Evolutionary conservation across 2,329 filamentous ascomycete species (phyloP).

Genomic region (Sporothrix curviconia): DNA sequence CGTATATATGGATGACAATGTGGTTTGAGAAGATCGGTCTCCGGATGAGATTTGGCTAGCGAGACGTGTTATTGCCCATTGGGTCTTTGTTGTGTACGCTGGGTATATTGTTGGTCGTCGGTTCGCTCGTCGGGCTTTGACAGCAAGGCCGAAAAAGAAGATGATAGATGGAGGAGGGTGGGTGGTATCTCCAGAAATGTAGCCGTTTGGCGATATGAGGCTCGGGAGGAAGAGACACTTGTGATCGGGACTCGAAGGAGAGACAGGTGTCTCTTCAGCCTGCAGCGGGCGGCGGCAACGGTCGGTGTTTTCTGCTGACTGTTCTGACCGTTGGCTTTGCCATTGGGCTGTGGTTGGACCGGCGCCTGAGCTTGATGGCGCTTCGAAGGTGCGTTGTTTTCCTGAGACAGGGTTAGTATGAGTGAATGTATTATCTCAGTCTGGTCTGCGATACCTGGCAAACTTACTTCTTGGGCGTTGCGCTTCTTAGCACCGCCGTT

Average conservation of each 20-base stretch:
- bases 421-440: too few species aligned
- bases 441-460: too few species aligned
- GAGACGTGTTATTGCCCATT: background rate
- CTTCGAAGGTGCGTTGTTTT: slow-evolving; percentile 24
- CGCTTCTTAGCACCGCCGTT: slow-evolving; percentile 41
- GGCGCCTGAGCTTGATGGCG: slow-evolving; percentile 24
- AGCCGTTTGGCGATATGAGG: too few species aligned
- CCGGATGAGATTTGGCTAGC: too few species aligned
- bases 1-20: too few species aligned
- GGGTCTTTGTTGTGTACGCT: background rate
- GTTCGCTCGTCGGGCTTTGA: background rate
- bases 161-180: background rate
- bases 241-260: too few species aligned
- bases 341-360: background rate
- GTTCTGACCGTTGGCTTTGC: slow-evolving; percentile 24
- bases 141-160: background rate
- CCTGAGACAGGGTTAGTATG: too few species aligned
- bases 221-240: too few species aligned
- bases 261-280: slow-evolving; percentile 9
- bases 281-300: slow-evolving; percentile 10
- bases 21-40: too few species aligned
- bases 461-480: slow-evolving; percentile 41
- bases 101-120: background rate
- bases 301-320: slow-evolving; percentile 20
- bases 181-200: background rate